Evolutionary conservation across 139 green algal genomes (phyloP), one percentile per base, ranked within the genome.

Genomic region (Desmodesmus armatus): DNA sequence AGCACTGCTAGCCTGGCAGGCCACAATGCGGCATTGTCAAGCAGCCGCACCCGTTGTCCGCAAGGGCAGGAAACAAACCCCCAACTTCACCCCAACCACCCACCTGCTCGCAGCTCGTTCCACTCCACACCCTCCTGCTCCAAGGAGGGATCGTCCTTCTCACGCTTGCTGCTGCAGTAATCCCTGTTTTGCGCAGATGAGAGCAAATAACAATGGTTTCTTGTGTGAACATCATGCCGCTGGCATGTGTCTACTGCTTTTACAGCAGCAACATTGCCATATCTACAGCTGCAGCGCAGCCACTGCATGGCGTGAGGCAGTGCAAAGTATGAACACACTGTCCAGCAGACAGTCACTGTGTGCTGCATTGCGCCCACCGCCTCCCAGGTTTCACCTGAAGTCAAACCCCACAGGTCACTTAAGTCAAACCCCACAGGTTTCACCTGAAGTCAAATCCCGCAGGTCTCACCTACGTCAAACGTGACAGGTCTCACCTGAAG

Each of bases 31-130:
- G 51, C 51, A 13, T n/a, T n/a, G n/a, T n/a, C n/a, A n/a, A n/a
- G 51, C 51, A 17, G 51, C 51, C 51, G 51, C 51, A 62, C 15
- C 51, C 51, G 51, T 62, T 13, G 51, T 62, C 51, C 17, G 51
- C 15, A 13, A 27, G 15, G 13, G 51, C 51, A 27, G 51, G 13
- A 13, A 62, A 27, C 51, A 13, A 62, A 62, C 25, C 33, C 21
- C 23, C 23, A 23, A n/a, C 53, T 65, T 65, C 21, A 65, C 21
- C 23, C 23, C 19, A 23, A 65, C 19, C 53, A 65, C n/a, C n/a
- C n/a, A n/a, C n/a, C n/a, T n/a, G 76, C 76, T 13, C 76, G 49
- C 76, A 82, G 51, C 33, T 82, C 76, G 25, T 84, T 73, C 77
- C 77, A 84, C 27, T 73, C 60, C 23, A 44, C 60, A 0, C 37